phyloP scores from a whole-genome alignment of 352 stramenopile genomes.

The Globisporangium polare region DNA sequence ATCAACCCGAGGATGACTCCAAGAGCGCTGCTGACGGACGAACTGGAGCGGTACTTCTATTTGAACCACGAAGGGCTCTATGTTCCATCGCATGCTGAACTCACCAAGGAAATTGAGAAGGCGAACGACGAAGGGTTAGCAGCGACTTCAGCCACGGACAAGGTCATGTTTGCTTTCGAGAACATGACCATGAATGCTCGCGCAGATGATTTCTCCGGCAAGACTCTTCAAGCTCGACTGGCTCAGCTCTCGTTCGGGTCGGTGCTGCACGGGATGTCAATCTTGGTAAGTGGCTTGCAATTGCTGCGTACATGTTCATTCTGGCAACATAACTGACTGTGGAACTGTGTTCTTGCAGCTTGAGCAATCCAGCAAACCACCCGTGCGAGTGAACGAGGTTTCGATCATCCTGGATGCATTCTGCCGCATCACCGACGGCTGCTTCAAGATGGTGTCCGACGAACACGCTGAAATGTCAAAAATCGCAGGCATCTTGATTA shows the following conservation, averaged over 20 bases:
- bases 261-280: conserved; percentile 50
- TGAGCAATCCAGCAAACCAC: conserved; percentile 56
- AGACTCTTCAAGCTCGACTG: conserved; percentile 37
- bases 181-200: conserved; percentile 74
- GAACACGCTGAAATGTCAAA: conserved; percentile 36
- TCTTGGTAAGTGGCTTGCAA: conserved; percentile 42
- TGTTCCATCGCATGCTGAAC: conserved; percentile 35
- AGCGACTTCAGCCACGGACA: conserved; percentile 46
- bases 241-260: conserved; percentile 53
- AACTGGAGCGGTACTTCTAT: conserved; percentile 49
- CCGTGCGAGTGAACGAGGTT: conserved; percentile 61
- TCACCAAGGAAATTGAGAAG: conserved; percentile 64
- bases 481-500: conserved; percentile 35
- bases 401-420: conserved; percentile 67
- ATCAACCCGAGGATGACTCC: conserved; percentile 61
- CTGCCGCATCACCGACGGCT: conserved; percentile 67
- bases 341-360: conserved; percentile 28
- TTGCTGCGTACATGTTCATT: not conserved
- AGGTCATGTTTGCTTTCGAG: conserved; percentile 65
- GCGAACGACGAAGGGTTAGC: conserved; percentile 39
- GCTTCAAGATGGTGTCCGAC: conserved; percentile 57
- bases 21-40: conserved; percentile 39
- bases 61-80: conserved; percentile 68
- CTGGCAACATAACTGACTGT: not conserved
- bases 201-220: conserved; percentile 50